Conservation (phyloP, 352 stramenopile genomes). For the Pythium sp. region DNA sequence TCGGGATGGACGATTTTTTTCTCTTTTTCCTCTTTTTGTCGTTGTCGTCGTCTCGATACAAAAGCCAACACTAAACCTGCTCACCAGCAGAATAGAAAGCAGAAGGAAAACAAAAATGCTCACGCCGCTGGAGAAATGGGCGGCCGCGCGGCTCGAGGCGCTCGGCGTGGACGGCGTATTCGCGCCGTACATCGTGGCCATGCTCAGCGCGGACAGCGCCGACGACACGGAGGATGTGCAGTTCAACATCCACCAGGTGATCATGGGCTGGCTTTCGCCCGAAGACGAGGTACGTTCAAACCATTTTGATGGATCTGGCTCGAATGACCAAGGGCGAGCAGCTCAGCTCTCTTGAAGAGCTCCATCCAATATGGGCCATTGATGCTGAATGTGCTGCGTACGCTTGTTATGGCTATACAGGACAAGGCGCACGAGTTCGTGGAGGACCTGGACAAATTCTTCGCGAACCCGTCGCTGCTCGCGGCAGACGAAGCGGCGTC, state of each 20-base stretch:
- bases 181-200: conserved; percentile 78
- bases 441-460: conserved; percentile 59
- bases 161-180: conserved; percentile 83
- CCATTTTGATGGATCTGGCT: not conserved
- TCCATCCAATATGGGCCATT: not conserved
- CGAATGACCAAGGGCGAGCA: not conserved
- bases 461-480: conserved; percentile 53
- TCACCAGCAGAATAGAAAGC: too few species aligned
- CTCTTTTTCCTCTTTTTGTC: not conserved
- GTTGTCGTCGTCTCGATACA: conserved; percentile 4
- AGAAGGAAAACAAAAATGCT: conserved; percentile 5
- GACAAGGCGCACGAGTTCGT: conserved; percentile 68
- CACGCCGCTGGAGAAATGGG: conserved; percentile 62
- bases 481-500: conserved; percentile 27
- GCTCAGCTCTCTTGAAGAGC: not conserved
- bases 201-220: conserved; percentile 45
- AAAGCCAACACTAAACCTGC: not conserved
- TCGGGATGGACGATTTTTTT: not conserved
- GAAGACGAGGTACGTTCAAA: conserved; percentile 56
- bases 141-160: conserved; percentile 54
- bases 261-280: conserved; percentile 80
- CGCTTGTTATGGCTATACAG: conserved; percentile 19
- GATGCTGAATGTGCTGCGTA: not conserved
- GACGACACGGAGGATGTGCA: conserved; percentile 58
- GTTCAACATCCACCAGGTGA: conserved; percentile 76